Conservation (phyloP, 495 filamentous ascomycete species). For the Trichoderma parareesei region DNA sequence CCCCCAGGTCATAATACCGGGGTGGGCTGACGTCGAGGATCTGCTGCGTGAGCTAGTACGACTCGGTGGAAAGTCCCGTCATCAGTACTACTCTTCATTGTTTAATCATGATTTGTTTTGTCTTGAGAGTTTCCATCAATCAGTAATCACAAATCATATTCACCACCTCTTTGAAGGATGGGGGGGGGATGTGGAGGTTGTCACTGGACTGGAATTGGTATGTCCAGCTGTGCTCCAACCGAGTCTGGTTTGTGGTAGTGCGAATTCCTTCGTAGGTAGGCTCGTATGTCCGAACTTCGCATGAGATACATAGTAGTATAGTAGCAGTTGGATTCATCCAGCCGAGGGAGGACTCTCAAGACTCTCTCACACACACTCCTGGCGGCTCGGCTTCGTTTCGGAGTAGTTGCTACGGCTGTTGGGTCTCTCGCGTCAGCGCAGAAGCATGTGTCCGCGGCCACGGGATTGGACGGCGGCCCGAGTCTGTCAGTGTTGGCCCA, state of each 20-base stretch:
- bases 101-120: background rate
- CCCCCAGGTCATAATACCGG: background rate
- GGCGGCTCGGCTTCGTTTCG: no score
- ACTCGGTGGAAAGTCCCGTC: background rate
- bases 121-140: background rate
- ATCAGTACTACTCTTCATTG: background rate
- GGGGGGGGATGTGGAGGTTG: no score
- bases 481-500: background rate
- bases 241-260: background rate
- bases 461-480: conserved; percentile 1
- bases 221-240: background rate
- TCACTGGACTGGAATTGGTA: no score
- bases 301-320: background rate
- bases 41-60: background rate
- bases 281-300: background rate
- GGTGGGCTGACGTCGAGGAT: background rate
- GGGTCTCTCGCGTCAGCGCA: conserved; percentile 7
- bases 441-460: conserved; percentile 1
- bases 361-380: background rate
- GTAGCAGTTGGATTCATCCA: background rate
- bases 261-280: no score
- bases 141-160: background rate
- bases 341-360: background rate
- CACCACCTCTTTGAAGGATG: no score
- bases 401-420: background rate